Percentiles rank a stretch among this genome's conserved stretches.
phyloP scores from a whole-genome alignment of 768 basidiomycete genomes.

The Naematelia encephala region DNA sequence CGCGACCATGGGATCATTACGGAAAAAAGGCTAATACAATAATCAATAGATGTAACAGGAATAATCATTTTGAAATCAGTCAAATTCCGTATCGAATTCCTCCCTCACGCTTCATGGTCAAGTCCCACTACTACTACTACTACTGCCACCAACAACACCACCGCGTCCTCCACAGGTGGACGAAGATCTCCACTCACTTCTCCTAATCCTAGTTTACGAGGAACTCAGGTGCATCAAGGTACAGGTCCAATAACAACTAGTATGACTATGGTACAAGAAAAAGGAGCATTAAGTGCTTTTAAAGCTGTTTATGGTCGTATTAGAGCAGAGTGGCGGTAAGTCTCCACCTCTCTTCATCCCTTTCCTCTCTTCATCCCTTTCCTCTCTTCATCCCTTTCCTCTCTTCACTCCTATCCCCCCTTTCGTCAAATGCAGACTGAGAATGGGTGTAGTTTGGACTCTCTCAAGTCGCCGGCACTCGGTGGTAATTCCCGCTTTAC shows the following conservation, averaged over 20 bases:
- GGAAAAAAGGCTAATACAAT: too few relatives aligned
- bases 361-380: slow-evolving; percentile 9
- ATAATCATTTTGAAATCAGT: slow-evolving; percentile 65
- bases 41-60: slow-evolving; percentile 52
- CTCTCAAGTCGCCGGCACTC: background rate
- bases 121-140: background rate
- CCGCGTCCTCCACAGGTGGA: too few relatives aligned
- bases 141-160: too few relatives aligned
- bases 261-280: slow-evolving; percentile 73
- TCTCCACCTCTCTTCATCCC: slow-evolving; percentile 5
- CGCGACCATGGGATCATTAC: too few relatives aligned
- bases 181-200: slow-evolving; percentile 7
- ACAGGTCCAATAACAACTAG: slow-evolving; percentile 52
- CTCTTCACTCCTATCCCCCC: background rate
- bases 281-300: slow-evolving; percentile 76
- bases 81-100: slow-evolving; percentile 78
- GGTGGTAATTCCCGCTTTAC: background rate
- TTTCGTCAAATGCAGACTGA: background rate
- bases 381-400: slow-evolving; percentile 12
- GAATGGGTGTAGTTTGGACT: background rate
- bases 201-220: slow-evolving; percentile 2
- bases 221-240: background rate
- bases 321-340: slow-evolving; percentile 64
- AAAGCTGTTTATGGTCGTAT: slow-evolving; percentile 68
- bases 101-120: slow-evolving; percentile 41